These are phyloP conservation scores for Termitomyces sp. DNA, from an alignment of 1,284 basidiomycete genomes.

Conservation along the genomic window DNA sequence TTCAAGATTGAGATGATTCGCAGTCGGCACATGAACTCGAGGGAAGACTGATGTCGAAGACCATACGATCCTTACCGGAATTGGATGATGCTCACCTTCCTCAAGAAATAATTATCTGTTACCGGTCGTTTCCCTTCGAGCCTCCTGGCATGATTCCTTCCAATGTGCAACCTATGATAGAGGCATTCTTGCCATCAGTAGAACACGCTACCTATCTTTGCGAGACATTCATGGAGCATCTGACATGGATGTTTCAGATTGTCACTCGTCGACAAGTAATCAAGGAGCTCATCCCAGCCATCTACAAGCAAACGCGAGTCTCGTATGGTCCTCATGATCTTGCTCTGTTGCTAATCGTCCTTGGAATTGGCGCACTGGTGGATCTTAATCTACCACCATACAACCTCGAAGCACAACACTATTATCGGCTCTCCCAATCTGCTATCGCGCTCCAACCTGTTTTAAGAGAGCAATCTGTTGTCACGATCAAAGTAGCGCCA, in stretches of 20 bases:
- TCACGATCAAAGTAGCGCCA: constrained; percentile 36
- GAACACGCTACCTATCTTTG: constrained; percentile 37
- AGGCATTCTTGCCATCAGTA: constrained; percentile 39
- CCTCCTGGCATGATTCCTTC: constrained; percentile 28
- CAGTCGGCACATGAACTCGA: constrained; percentile 24
- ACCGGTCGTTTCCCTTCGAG: constrained; percentile 37
- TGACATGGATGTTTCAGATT: constrained; percentile 52
- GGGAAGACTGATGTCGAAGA: constrained; percentile 6
- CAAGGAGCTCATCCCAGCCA: constrained; percentile 38
- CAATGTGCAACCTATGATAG: constrained; percentile 33
- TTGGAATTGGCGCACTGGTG: constrained; percentile 46
- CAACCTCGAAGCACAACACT: constrained; percentile 49
- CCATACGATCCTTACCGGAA: constrained; percentile 21
- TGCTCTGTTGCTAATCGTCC: constrained; percentile 42
- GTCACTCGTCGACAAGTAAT: constrained; percentile 40
- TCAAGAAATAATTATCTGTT: constrained; percentile 33
- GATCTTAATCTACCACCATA: constrained; percentile 45
- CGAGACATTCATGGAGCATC: constrained; percentile 44
- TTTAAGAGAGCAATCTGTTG: constrained; percentile 36
- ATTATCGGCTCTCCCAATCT: constrained; percentile 44
- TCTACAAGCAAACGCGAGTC: constrained; percentile 32
- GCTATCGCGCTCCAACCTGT: constrained; percentile 42
- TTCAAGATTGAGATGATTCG: not conserved
- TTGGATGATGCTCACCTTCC: constrained; percentile 39
- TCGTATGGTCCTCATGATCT: constrained; percentile 45